Conservation (phyloP, 768 basidiomycete genomes). For the Dioszegia hungarica region DNA sequence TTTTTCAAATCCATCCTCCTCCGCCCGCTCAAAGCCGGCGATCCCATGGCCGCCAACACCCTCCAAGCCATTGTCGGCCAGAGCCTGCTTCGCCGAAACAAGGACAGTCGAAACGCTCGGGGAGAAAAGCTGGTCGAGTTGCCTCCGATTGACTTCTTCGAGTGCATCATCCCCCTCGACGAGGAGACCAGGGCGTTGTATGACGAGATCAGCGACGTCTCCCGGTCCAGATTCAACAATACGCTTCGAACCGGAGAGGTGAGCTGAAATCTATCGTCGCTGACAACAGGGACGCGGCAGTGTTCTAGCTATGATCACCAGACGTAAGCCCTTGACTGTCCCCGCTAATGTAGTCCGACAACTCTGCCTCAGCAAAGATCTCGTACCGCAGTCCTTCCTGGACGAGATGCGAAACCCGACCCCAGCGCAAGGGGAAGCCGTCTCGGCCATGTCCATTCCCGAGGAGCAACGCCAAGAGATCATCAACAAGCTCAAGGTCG, state of each 20-base stretch:
- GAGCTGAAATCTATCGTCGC: no score
- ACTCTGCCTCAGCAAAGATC: constrained; percentile 28
- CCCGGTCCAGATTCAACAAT: constrained; percentile 19
- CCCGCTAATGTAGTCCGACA: constrained; percentile 34
- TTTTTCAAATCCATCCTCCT: constrained; percentile 74
- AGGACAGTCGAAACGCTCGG: constrained; percentile 73
- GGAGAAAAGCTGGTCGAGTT: constrained; percentile 71
- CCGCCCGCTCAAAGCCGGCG: constrained; percentile 68
- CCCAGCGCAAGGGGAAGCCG: not conserved
- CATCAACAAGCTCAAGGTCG: constrained; percentile 24
- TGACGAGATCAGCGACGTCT: constrained; percentile 26
- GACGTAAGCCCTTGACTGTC: constrained; percentile 22
- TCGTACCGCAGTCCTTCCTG: constrained; percentile 34
- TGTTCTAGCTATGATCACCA: constrained; percentile 36
- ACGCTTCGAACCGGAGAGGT: constrained; percentile 22
- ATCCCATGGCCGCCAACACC: constrained; percentile 64
- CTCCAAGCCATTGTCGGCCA: constrained; percentile 50
- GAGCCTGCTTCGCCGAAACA: constrained; percentile 30
- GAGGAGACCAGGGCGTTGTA: constrained; percentile 31
- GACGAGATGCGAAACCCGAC: constrained; percentile 26
- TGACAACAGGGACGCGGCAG: constrained; percentile 28
- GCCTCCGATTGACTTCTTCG: constrained; percentile 72
- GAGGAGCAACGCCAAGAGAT: constrained; percentile 19
- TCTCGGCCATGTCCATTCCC: constrained; percentile 13
- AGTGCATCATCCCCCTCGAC: constrained; percentile 29